phyloP scores from a whole-genome alignment of 345 rosid genomes.

The Murraya koenigii region DNA sequence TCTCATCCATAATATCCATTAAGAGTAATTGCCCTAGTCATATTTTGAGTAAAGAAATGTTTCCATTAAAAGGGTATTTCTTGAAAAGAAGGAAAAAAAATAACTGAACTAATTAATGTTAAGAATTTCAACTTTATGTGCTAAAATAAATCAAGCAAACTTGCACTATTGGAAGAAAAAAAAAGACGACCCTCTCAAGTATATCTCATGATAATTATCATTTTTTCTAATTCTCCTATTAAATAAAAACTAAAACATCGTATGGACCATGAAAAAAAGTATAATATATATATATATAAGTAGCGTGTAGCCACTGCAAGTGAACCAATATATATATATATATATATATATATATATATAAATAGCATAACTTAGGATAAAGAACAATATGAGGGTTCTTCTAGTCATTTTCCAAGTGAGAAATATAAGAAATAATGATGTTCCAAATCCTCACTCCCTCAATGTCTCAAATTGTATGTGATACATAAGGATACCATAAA shows the following conservation, averaged over 20 bases:
- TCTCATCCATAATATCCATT: too few species aligned
- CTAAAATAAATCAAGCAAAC: too few species aligned
- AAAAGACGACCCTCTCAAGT: too few species aligned
- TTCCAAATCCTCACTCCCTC: neutral
- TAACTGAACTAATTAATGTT: neutral
- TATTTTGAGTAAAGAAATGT: too few species aligned
- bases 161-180: too few species aligned
- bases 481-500: neutral
- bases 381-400: neutral
- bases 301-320: neutral
- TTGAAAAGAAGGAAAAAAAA: too few species aligned
- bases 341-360: too few species aligned
- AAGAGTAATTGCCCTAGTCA: too few species aligned
- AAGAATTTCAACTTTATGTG: too few species aligned
- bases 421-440: neutral
- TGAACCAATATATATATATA: neutral
- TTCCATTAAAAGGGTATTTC: too few species aligned
- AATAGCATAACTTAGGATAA: neutral
- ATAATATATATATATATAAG: neutral
- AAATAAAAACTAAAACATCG: neutral
- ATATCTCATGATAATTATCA: too few species aligned
- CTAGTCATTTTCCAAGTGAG: constrained; percentile 8
- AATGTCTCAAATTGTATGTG: neutral
- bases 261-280: neutral
- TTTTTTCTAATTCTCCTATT: neutral